Percentiles rank a stretch among this genome's conserved stretches.
Evolutionary conservation across 768 basidiomycete species (phyloP).

Genomic region (Suillus sp.): DNA sequence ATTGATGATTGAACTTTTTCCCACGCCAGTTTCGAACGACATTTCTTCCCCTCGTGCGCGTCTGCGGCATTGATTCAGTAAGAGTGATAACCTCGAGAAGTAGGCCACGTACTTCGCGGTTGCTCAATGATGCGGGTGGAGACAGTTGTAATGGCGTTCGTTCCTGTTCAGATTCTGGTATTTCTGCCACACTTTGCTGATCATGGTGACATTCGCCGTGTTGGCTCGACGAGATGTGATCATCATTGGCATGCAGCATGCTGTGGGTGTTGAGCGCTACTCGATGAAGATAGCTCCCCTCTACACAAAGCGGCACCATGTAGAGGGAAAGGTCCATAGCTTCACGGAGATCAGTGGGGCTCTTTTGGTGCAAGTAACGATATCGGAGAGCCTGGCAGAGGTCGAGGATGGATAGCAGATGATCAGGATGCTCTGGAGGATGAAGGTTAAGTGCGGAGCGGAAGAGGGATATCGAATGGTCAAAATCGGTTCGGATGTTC

Average conservation of each 20-base stretch:
- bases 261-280: not conserved
- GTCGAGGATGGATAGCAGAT: not conserved
- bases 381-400: not conserved
- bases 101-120: not conserved
- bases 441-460: not conserved
- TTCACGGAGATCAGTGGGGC: not conserved
- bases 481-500: not conserved
- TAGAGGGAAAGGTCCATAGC: not conserved
- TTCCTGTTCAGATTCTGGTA: not conserved
- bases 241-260: not conserved
- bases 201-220: not conserved
- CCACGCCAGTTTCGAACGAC: slow-evolving; percentile 24
- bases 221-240: not conserved
- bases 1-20: slow-evolving; percentile 33
- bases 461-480: not conserved
- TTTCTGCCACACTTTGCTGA: not conserved
- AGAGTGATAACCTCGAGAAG: not conserved
- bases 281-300: not conserved
- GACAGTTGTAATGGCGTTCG: not conserved
- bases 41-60: slow-evolving; percentile 10
- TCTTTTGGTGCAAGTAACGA: not conserved
- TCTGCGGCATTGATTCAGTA: not conserved
- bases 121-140: not conserved
- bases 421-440: not conserved
- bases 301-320: not conserved